These are phyloP conservation scores for Orbilia javanica DNA, from an alignment of 2,329 filamentous ascomycete species.

Conservation along the genomic window DNA sequence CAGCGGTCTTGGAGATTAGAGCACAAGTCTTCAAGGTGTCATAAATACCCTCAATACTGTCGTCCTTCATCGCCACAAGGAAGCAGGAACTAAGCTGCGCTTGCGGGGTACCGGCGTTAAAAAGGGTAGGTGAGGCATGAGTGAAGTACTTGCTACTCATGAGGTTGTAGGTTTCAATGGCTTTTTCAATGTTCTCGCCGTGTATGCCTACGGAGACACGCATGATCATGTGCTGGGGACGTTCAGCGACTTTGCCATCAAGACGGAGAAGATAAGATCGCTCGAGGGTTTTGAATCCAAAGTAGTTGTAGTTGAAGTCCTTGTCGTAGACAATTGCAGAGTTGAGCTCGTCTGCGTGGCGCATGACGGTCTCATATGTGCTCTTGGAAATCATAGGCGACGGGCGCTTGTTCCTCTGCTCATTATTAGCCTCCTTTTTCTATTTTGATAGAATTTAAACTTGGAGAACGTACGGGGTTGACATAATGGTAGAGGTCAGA, in stretches of 20 bases:
- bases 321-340: constrained; percentile 99
- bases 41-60: constrained; percentile 99
- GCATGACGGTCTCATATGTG: constrained; percentile 93
- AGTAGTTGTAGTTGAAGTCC: constrained; percentile 99
- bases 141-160: constrained; percentile 99
- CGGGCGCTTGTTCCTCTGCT: constrained; percentile 77
- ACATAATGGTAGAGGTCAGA: constrained; percentile 94
- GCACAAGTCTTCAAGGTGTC: constrained; percentile 99
- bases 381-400: constrained; percentile 96
- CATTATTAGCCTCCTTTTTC: constrained; percentile 9
- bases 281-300: constrained; percentile 99
- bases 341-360: constrained; percentile 95
- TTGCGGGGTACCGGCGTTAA: constrained; percentile 96
- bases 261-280: constrained; percentile 96
- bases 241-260: constrained; percentile 94
- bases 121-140: constrained; percentile 95
- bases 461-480: constrained; percentile 73
- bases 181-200: constrained; percentile 92
- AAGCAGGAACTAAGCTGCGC: constrained; percentile 98
- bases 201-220: constrained; percentile 97
- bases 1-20: constrained; percentile 99
- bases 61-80: constrained; percentile 99
- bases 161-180: constrained; percentile 96
- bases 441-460: neutral
- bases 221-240: constrained; percentile 99